These are phyloP conservation scores for Mollisiaceae sp. DNA, from an alignment of 2,329 filamentous ascomycete species.

Conservation along the genomic window DNA sequence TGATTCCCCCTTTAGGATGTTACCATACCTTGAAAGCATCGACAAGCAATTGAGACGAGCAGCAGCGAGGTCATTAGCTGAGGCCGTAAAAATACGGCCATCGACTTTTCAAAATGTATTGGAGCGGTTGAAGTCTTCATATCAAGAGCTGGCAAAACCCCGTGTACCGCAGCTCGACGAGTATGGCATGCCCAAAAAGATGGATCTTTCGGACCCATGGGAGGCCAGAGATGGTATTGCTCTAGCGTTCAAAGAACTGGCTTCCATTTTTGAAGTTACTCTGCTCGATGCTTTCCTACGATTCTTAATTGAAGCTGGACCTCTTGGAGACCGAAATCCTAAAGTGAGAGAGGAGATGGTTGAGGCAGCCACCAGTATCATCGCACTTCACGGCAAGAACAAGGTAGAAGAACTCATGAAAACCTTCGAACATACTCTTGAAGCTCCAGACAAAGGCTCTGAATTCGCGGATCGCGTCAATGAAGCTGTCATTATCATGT, in stretches of 20 bases:
- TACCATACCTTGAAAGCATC: constrained; percentile 79
- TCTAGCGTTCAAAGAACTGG: constrained; percentile 82
- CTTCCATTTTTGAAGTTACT: constrained; percentile 68
- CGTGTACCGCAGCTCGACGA: constrained; percentile 84
- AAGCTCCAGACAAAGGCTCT: constrained; percentile 80
- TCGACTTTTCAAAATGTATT: constrained; percentile 67
- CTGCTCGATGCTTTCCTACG: constrained; percentile 79
- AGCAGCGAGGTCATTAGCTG: constrained; percentile 80
- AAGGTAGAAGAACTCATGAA: constrained; percentile 91
- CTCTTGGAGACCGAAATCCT: constrained; percentile 81
- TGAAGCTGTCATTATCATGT: constrained; percentile 96
- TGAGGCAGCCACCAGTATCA: constrained; percentile 81
- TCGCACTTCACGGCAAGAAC: constrained; percentile 78
- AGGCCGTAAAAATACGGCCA: constrained; percentile 67
- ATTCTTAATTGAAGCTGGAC: constrained; percentile 85
- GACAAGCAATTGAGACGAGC: constrained; percentile 84
- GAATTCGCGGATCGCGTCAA: constrained; percentile 88
- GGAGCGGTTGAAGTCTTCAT: constrained; percentile 69
- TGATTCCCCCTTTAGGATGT: constrained; percentile 68
- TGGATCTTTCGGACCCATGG: constrained; percentile 88
- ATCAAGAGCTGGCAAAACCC: constrained; percentile 80
- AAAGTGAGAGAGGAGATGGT: constrained; percentile 89
- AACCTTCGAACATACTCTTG: constrained; percentile 87
- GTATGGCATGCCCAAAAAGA: constrained; percentile 92
- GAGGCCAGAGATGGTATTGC: constrained; percentile 89